Percentiles rank a stretch among this genome's conserved stretches.
phyloP scores from a whole-genome alignment of 306 rosid genomes.

The Astragalus glycyphyllos region DNA sequence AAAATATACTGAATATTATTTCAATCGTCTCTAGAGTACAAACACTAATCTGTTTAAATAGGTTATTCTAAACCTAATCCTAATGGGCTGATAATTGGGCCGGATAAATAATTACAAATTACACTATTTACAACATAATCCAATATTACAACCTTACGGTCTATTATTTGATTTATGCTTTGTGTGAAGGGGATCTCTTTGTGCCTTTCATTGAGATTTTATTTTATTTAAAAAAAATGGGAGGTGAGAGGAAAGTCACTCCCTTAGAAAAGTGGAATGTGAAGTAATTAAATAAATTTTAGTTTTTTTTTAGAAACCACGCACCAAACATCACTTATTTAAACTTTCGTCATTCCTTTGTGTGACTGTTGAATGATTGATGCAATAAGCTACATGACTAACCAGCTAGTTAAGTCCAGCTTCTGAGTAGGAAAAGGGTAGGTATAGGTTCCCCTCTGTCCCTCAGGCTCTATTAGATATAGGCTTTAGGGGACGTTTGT shows the following conservation, averaged over 20 bases:
- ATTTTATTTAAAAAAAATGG: not conserved
- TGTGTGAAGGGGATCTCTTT: conserved; percentile 16
- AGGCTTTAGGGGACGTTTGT: too few relatives aligned
- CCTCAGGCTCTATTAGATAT: not conserved
- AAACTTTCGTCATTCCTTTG: not conserved
- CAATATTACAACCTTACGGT: conserved; percentile 31
- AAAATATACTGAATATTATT: too few relatives aligned
- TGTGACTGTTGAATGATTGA: not conserved
- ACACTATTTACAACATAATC: not conserved
- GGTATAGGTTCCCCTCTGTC: not conserved
- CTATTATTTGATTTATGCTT: conserved; percentile 14
- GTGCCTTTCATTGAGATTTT: conserved; percentile 3
- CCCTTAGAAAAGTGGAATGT: conserved; percentile 1
- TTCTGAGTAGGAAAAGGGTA: conserved; percentile 4
- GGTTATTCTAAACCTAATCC: too few relatives aligned
- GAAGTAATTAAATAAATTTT: not conserved
- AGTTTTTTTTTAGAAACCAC: conserved; percentile 4
- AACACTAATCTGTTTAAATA: too few relatives aligned
- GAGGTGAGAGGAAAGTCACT: not conserved
- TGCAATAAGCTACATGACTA: conserved; percentile 12
- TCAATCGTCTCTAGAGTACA: too few relatives aligned
- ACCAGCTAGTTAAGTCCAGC: conserved; percentile 27
- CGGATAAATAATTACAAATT: too few relatives aligned
- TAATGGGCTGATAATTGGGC: too few relatives aligned
- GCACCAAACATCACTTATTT: conserved; percentile 2